phyloP scores from a whole-genome alignment of 352 stramenopile genomes.

The Phytophthora syringae region DNA sequence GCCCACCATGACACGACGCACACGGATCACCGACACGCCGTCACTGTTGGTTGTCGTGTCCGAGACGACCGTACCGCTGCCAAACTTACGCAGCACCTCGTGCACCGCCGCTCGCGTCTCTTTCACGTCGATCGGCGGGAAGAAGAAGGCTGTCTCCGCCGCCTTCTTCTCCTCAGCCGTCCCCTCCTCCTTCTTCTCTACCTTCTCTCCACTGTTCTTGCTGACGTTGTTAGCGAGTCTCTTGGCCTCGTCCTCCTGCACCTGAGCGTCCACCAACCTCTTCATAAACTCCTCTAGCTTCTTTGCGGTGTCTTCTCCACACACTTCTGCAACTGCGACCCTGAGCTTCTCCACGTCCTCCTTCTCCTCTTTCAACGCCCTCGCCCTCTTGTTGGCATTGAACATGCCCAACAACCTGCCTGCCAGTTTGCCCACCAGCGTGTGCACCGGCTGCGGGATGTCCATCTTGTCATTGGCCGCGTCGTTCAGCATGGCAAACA shows the following conservation, averaged over 20 bases:
- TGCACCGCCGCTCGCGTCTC: slow-evolving; percentile 88
- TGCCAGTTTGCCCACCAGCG: slow-evolving; percentile 66
- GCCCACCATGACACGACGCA: slow-evolving; percentile 81
- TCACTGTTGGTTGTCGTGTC: slow-evolving; percentile 84
- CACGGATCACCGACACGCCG: slow-evolving; percentile 69
- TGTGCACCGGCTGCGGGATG: slow-evolving; percentile 45
- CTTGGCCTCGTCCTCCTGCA: slow-evolving; percentile 35
- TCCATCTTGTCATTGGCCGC: slow-evolving; percentile 40
- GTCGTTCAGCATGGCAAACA: slow-evolving; percentile 64
- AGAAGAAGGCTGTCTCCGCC: slow-evolving; percentile 58
- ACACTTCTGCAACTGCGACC: slow-evolving; percentile 50
- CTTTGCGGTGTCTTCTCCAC: slow-evolving; percentile 47
- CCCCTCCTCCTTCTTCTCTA: slow-evolving; percentile 8
- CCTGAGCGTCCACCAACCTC: slow-evolving; percentile 42
- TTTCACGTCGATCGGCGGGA: slow-evolving; percentile 83
- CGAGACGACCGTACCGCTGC: slow-evolving; percentile 74
- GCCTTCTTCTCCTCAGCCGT: slow-evolving; percentile 18
- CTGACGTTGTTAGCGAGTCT: slow-evolving; percentile 22
- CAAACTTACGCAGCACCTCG: slow-evolving; percentile 76
- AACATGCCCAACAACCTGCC: slow-evolving; percentile 64
- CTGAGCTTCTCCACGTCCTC: slow-evolving; percentile 53
- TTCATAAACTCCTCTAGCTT: slow-evolving; percentile 53
- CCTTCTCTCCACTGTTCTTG: slow-evolving; percentile 18
- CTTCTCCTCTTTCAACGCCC: slow-evolving; percentile 40
- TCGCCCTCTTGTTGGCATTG: slow-evolving; percentile 67